Conservation (phyloP, 768 basidiomycete species). For the Leccinum fibrillosum region DNA sequence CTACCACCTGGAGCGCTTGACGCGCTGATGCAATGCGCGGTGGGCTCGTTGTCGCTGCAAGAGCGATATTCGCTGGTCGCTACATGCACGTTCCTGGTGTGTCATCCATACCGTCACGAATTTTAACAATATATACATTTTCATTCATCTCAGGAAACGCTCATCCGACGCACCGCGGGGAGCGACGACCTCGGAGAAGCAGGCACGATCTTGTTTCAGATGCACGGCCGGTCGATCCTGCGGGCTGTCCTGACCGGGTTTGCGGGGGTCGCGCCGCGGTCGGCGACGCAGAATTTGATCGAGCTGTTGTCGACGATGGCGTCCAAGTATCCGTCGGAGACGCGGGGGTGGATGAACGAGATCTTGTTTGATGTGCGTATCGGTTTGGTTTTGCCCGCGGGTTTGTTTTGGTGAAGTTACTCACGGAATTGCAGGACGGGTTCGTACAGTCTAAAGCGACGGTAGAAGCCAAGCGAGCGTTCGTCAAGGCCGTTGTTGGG, state of each 20-base stretch:
- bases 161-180: constrained; percentile 63
- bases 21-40: constrained; percentile 66
- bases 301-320: constrained; percentile 73
- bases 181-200: constrained; percentile 59
- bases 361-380: constrained; percentile 45
- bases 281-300: constrained; percentile 78
- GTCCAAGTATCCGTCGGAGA: constrained; percentile 50
- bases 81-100: constrained; percentile 78
- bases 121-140: background rate
- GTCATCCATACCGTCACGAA: constrained; percentile 25
- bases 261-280: constrained; percentile 80
- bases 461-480: constrained; percentile 70
- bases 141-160: constrained; percentile 45
- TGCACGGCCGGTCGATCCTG: constrained; percentile 66
- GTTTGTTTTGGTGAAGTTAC: too few species aligned
- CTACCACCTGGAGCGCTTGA: constrained; percentile 47
- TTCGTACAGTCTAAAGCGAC: constrained; percentile 75
- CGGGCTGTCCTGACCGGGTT: constrained; percentile 75
- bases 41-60: constrained; percentile 64
- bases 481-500: constrained; percentile 71
- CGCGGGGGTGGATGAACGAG: constrained; percentile 68
- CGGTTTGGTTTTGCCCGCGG: background rate
- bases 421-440: constrained; percentile 47
- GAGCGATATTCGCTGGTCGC: constrained; percentile 85
- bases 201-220: constrained; percentile 46